phyloP scores from a whole-genome alignment of 176 grass and related monocot genomes.

The Eleusine coracana region DNA sequence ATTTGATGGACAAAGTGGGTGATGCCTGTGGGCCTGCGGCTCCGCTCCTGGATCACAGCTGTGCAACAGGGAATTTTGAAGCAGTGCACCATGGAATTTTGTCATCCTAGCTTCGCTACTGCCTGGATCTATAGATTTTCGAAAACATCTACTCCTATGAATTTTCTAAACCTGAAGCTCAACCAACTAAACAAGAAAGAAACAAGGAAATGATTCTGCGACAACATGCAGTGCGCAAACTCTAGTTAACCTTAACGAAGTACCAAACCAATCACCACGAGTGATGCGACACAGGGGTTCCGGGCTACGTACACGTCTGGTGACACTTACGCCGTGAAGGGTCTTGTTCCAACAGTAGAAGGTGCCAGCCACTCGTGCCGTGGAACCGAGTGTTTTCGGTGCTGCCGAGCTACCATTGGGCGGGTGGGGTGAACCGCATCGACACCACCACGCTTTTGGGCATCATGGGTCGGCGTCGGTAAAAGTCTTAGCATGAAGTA shows the following conservation, averaged over 20 bases:
- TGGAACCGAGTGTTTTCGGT: constrained; percentile 23
- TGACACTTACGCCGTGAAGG: background rate
- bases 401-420: constrained; percentile 35
- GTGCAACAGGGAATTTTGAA: no score
- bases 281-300: background rate
- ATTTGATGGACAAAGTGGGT: no score
- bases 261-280: background rate
- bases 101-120: no score
- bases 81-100: no score
- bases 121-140: no score
- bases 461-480: constrained; percentile 30
- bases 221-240: background rate
- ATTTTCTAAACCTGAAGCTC: no score
- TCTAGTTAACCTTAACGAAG: background rate
- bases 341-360: background rate
- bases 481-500: background rate
- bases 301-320: background rate
- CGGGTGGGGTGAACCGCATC: background rate
- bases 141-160: no score
- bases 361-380: background rate
- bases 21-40: no score
- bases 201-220: background rate
- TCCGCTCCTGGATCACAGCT: no score
- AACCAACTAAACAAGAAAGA: background rate
- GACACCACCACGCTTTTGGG: constrained; percentile 17